These are phyloP conservation scores for Mitragyna speciosa DNA, from an alignment of 257 asterid species.

Conservation along the genomic window DNA sequence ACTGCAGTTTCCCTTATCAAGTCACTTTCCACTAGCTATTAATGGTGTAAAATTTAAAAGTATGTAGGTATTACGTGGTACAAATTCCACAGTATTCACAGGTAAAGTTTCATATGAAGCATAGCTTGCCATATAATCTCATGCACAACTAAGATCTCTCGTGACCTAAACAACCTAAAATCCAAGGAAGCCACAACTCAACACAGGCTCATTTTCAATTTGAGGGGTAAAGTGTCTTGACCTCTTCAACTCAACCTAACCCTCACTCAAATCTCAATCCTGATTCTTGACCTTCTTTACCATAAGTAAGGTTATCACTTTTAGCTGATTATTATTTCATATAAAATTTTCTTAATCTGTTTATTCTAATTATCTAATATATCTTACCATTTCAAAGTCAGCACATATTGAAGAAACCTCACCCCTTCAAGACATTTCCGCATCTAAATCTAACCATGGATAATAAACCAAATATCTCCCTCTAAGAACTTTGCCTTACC, in stretches of 20 bases:
- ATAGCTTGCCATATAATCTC: neutral
- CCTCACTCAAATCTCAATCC: neutral
- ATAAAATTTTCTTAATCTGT: no score
- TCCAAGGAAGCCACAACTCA: neutral
- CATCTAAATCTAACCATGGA: neutral
- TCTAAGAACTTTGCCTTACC: neutral
- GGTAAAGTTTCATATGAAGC: neutral
- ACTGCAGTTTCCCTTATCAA: neutral
- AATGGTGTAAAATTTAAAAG: neutral
- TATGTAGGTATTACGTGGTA: neutral
- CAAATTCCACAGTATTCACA: neutral
- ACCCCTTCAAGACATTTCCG: no score
- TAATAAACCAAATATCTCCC: no score
- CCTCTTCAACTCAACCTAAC: neutral
- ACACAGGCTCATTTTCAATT: neutral
- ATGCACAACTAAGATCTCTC: neutral
- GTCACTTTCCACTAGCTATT: neutral
- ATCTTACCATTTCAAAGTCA: no score
- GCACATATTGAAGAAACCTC: no score
- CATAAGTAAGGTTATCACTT: no score
- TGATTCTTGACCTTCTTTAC: neutral
- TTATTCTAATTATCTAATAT: no score
- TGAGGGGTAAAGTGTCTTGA: neutral
- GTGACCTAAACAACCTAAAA: neutral
- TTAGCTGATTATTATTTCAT: no score